A percentile compares a stretch with the other conserved stretches of the same genome.
Conservation (phyloP, 345 rosid species). For the Schrenkiella parvula region DNA sequence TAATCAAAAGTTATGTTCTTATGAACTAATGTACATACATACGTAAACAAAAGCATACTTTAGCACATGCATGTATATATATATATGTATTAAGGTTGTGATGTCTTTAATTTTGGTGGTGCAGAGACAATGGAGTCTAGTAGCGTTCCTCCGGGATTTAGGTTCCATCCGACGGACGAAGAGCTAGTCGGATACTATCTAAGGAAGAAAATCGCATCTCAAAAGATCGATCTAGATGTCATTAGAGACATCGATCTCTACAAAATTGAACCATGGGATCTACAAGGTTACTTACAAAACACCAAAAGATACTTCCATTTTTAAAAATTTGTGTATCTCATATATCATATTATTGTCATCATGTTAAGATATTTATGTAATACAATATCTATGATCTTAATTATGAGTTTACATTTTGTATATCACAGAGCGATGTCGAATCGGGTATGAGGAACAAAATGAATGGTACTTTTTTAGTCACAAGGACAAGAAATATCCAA, state of each 20-base stretch:
- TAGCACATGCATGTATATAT: background rate
- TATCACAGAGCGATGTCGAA: conserved; percentile 61
- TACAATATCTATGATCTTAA: background rate
- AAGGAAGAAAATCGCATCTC: conserved; percentile 86
- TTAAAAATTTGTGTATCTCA: background rate
- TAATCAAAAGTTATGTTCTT: background rate
- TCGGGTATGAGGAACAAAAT: conserved; percentile 85
- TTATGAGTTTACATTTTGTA: background rate
- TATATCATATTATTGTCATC: background rate
- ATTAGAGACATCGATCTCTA: conserved; percentile 91
- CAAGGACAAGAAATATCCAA: conserved; percentile 95
- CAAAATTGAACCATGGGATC: conserved; percentile 96
- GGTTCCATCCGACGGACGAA: conserved; percentile 94
- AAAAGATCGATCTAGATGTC: conserved; percentile 94
- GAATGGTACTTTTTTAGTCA: conserved; percentile 98
- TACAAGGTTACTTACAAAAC: conserved; percentile 51
- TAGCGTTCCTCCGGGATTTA: conserved; percentile 88
- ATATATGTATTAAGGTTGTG: conserved; percentile 13
- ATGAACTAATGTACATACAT: background rate
- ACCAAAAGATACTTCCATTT: background rate
- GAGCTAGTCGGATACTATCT: conserved; percentile 95
- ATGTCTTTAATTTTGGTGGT: conserved; percentile 39
- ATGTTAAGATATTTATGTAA: background rate
- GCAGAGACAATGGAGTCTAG: conserved; percentile 45
- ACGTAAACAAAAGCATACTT: background rate